Evolutionary conservation across 73 alveolate species (phyloP).

Genomic region (Stentor roeselii): DNA sequence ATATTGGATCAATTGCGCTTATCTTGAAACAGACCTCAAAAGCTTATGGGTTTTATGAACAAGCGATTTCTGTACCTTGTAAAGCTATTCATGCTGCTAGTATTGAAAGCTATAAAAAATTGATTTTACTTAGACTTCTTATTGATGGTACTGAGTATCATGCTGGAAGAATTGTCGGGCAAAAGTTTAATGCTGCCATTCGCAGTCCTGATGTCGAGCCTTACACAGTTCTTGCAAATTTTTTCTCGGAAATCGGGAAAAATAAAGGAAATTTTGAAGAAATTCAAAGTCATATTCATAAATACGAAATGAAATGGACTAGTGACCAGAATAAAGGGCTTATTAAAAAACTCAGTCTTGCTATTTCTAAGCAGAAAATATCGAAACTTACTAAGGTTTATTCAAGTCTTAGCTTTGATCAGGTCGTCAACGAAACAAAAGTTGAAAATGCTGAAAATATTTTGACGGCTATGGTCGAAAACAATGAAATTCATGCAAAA

Average conservation of each 20-base stretch:
- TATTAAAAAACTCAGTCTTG: background rate
- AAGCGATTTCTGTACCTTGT: constrained; percentile 20
- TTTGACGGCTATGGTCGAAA: background rate
- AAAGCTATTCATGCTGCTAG: constrained; percentile 23
- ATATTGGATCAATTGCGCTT: background rate
- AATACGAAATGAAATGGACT: background rate
- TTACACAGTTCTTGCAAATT: background rate
- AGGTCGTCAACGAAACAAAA: background rate
- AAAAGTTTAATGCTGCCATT: background rate
- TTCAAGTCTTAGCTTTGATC: background rate
- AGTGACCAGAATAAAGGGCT: background rate
- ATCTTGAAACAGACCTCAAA: background rate
- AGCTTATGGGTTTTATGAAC: background rate
- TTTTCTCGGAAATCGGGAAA: background rate
- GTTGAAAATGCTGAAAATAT: background rate
- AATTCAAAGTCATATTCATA: background rate
- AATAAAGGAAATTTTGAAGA: background rate
- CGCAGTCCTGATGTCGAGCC: background rate
- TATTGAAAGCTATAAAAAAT: constrained; percentile 13
- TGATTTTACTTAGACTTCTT: background rate
- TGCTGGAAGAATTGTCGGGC: background rate
- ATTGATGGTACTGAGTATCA: background rate
- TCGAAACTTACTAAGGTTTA: background rate
- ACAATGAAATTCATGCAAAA: background rate
- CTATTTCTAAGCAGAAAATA: background rate